Evolutionary conservation across 2,329 filamentous ascomycete genomes (phyloP).

Genomic region (Colletotrichum horii): DNA sequence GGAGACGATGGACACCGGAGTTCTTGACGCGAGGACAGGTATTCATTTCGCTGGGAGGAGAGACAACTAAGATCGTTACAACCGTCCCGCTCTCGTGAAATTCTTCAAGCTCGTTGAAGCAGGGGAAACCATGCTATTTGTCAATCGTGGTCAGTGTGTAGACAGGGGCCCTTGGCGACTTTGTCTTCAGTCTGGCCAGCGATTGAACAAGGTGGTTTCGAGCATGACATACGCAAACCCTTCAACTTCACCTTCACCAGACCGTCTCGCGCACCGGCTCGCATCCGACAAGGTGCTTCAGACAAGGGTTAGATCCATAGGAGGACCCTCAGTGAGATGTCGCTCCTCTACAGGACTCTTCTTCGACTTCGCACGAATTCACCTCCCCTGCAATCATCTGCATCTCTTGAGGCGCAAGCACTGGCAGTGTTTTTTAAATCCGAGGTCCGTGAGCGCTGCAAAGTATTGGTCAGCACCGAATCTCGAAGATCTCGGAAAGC

Average conservation of each 20-base stretch:
- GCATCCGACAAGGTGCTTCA: not conserved
- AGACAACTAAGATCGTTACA: not conserved
- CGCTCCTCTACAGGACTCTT: not conserved
- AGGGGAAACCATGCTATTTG: conserved; percentile 19
- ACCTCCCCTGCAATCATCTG: not conserved
- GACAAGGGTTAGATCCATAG: not conserved
- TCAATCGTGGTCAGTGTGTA: conserved; percentile 1
- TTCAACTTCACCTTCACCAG: not conserved
- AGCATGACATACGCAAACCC: not conserved
- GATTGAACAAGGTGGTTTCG: not conserved
- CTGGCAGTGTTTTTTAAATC: not conserved
- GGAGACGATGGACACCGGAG: not conserved
- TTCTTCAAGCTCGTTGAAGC: conserved; percentile 2
- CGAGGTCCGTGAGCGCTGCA: not conserved
- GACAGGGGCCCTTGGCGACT: not conserved
- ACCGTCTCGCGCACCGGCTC: not conserved
- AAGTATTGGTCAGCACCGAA: not conserved
- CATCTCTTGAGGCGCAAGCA: not conserved
- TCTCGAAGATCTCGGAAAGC: not conserved
- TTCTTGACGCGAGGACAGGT: not conserved
- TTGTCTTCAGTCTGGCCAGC: not conserved
- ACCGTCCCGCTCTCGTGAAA: not conserved
- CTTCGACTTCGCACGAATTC: not conserved
- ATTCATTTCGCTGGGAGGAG: not conserved
- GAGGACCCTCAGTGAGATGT: not conserved